Percentiles rank a stretch among this genome's conserved stretches.
Evolutionary conservation across 2,329 filamentous ascomycete genomes (phyloP).

Genomic region (Penicillium janthinellum): DNA sequence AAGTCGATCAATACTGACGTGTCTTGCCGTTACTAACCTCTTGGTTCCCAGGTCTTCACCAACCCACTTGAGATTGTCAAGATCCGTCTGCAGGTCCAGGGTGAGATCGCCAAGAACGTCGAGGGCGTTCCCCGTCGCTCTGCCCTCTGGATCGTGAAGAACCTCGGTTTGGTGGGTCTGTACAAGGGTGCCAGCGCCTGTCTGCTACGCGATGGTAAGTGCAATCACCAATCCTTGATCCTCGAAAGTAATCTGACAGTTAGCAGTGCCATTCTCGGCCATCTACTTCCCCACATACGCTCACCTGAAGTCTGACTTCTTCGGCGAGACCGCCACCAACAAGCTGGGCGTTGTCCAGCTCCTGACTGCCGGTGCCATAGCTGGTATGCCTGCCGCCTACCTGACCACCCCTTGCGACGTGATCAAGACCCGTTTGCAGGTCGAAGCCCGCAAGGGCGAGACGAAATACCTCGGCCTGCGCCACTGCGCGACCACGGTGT

Average conservation of each 20-base stretch:
- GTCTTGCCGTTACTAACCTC: slow-evolving; percentile 8
- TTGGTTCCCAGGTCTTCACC: slow-evolving; percentile 72
- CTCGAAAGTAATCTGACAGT: slow-evolving; percentile 10
- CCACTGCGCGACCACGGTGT: slow-evolving; percentile 81
- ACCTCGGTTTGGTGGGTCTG: slow-evolving; percentile 87
- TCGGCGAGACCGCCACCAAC: slow-evolving; percentile 84
- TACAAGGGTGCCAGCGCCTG: slow-evolving; percentile 98
- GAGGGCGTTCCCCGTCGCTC: slow-evolving; percentile 83
- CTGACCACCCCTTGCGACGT: slow-evolving; percentile 97
- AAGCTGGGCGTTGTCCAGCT: slow-evolving; percentile 89
- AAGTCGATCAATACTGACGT: background rate
- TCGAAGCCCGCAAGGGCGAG: slow-evolving; percentile 95
- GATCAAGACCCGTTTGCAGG: slow-evolving; percentile 97
- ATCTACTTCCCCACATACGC: slow-evolving; percentile 99
- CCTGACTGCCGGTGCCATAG: slow-evolving; percentile 90
- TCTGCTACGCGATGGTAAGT: slow-evolving; percentile 74
- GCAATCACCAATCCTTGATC: slow-evolving; percentile 23
- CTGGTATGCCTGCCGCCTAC: slow-evolving; percentile 89
- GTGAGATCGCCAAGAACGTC: slow-evolving; percentile 86
- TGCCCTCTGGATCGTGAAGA: slow-evolving; percentile 96
- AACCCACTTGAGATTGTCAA: slow-evolving; percentile 99
- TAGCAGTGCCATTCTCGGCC: slow-evolving; percentile 82
- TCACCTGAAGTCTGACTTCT: slow-evolving; percentile 90
- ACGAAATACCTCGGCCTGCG: slow-evolving; percentile 82
- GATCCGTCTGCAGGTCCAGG: slow-evolving; percentile 96